Conservation (phyloP, 805 yeast species). For the Candida odintsovae region DNA sequence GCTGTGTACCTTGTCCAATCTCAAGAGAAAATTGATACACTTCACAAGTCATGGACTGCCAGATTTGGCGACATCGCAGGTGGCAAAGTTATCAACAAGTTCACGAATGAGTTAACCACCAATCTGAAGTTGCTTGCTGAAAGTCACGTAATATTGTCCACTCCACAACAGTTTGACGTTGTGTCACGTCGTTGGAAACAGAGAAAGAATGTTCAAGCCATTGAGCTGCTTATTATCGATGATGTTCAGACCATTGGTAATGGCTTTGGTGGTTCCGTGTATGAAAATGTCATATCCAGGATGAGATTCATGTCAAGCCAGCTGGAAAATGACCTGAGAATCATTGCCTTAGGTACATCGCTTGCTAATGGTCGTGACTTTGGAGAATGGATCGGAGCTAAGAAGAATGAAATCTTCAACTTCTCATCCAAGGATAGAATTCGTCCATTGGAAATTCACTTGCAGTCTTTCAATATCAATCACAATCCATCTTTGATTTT, state of each 20-base stretch:
- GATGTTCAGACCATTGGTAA: slow-evolving; percentile 63
- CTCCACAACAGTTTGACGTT: slow-evolving; percentile 73
- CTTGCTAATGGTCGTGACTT: slow-evolving; percentile 71
- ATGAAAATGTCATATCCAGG: slow-evolving; percentile 69
- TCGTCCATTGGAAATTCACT: slow-evolving; percentile 49
- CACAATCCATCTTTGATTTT: slow-evolving; percentile 48
- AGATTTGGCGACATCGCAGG: slow-evolving; percentile 44
- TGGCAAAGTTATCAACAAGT: slow-evolving; percentile 49
- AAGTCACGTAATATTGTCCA: slow-evolving; percentile 65
- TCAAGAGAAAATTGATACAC: slow-evolving; percentile 46
- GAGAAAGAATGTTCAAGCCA: slow-evolving; percentile 58
- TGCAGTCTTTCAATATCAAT: slow-evolving; percentile 42
- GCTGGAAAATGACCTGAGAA: slow-evolving; percentile 48
- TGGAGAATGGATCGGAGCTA: slow-evolving; percentile 82
- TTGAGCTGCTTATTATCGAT: slow-evolving; percentile 68
- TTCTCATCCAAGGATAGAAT: slow-evolving; percentile 60
- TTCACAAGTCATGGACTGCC: slow-evolving; percentile 46
- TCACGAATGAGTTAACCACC: slow-evolving; percentile 44
- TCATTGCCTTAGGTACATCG: slow-evolving; percentile 67
- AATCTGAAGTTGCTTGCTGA: slow-evolving; percentile 53
- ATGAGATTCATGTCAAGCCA: slow-evolving; percentile 66
- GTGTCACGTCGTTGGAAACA: slow-evolving; percentile 81
- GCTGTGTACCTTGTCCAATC: slow-evolving; percentile 66
- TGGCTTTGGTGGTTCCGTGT: slow-evolving; percentile 50
- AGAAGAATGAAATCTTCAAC: slow-evolving; percentile 56